Base-by-base conservation (phyloP, 2,329 filamentous ascomycete genomes). In the Clarireedia hainanense region DNA sequence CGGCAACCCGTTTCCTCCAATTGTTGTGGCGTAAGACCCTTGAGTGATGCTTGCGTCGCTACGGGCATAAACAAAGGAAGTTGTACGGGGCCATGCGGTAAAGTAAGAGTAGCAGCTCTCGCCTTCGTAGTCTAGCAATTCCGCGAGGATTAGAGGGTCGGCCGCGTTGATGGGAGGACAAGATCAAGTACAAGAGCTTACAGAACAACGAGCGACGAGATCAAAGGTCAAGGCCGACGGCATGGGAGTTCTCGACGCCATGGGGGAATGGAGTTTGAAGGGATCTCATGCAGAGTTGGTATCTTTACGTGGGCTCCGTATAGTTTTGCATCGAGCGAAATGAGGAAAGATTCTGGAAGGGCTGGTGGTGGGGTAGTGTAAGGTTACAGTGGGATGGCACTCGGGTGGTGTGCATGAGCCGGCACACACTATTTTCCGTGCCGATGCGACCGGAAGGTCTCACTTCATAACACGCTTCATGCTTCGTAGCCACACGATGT, bases 61-160 rank as follows among this genome's bases (percentile, higher is more conserved):
- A 99, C 94, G 15, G 94, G 94, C 94, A 99, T 99, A 73, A 99
- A 99, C 57, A 97, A 84, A 6, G 95, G 94, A 30, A 97, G 81
- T 65, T 88, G 83, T 26, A 99, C 91, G 1, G 86, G 80, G 57
- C 94, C 94, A 82, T 99, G 95, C 50, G 94, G 92, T 26, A 99
- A 84, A 48, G 85, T 87, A 53, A 99, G 79, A 57, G 83, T 84
- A 52, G 94, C 94, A 50, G 94, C 94, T 63, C 94, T 88, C 26
- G 94, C 94, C 77, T 92, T 90, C 10, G 92, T 97, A 49, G 91
- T 95, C 92, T 97, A 47, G 46, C 40, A 52, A 50, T 49, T 15
- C 26, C 20, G 50, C 37, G 43, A 47, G 36, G 12, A 42, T 58
- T 50, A 53, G 45, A 55, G 34, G 27, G 45, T 24, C 9, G 30